These are phyloP conservation scores for Albifimbria verrucaria DNA, from an alignment of 2,329 filamentous ascomycete species.

Conservation along the genomic window DNA sequence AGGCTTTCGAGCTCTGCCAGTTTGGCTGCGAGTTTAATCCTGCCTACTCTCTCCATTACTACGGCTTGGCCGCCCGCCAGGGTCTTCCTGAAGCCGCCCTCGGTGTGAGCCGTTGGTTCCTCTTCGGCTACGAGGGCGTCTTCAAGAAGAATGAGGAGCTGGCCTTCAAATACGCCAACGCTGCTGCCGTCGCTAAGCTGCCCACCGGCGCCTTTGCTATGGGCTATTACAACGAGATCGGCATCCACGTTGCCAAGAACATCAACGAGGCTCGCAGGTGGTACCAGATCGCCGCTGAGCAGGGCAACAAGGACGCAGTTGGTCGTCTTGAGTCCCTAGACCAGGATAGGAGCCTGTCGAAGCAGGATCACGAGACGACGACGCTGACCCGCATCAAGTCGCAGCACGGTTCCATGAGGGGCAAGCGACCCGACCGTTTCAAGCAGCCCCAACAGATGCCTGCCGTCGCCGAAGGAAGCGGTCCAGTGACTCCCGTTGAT, in stretches of 20 bases:
- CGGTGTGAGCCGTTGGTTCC: slow-evolving; percentile 97
- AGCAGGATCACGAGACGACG: slow-evolving; percentile 88
- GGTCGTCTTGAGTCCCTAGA: slow-evolving; percentile 80
- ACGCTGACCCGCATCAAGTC: slow-evolving; percentile 86
- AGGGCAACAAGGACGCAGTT: slow-evolving; percentile 87
- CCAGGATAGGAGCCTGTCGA: slow-evolving; percentile 78
- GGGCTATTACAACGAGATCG: slow-evolving; percentile 97
- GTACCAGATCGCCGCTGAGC: slow-evolving; percentile 86
- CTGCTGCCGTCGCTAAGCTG: slow-evolving; percentile 77
- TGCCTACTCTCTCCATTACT: slow-evolving; percentile 90
- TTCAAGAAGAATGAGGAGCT: slow-evolving; percentile 96
- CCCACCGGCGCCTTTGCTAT: slow-evolving; percentile 93
- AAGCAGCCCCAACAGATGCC: slow-evolving; percentile 48
- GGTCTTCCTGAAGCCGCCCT: slow-evolving; percentile 92
- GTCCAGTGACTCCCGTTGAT: slow-evolving; percentile 23
- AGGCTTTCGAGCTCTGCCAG: slow-evolving; percentile 91
- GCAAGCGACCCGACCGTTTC: slow-evolving; percentile 59
- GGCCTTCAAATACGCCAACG: slow-evolving; percentile 85
- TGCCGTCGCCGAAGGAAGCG: slow-evolving; percentile 42
- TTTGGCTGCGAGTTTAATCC: slow-evolving; percentile 94
- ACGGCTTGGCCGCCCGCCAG: slow-evolving; percentile 86
- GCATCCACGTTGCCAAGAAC: slow-evolving; percentile 84
- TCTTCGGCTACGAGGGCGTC: slow-evolving; percentile 88
- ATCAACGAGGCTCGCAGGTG: slow-evolving; percentile 78
- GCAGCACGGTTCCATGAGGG: slow-evolving; percentile 67